Evolutionary conservation across 331 rosid genomes (phyloP).

Genomic region (Rosa hybrid): DNA sequence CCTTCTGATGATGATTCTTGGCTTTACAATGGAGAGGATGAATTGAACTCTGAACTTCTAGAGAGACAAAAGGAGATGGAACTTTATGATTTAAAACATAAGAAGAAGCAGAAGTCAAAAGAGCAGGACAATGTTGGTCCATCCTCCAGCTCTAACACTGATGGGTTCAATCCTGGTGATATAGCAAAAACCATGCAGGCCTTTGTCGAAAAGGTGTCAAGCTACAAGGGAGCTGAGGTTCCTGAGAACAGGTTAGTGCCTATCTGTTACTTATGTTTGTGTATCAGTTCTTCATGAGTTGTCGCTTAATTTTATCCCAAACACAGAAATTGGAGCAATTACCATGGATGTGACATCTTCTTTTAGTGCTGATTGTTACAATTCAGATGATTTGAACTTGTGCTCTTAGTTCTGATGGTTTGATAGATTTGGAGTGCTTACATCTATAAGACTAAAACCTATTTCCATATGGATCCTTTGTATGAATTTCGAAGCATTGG

Average conservation of each 20-base stretch:
- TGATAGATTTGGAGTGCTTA: background rate
- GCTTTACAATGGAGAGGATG: slow-evolving; percentile 88
- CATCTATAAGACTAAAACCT: background rate
- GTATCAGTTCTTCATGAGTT: background rate
- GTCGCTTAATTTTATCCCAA: background rate
- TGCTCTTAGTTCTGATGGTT: background rate
- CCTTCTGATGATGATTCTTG: slow-evolving; percentile 88
- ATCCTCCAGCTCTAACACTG: slow-evolving; percentile 51
- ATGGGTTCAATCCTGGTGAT: slow-evolving; percentile 66
- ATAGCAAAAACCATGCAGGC: slow-evolving; percentile 78
- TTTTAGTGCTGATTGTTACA: background rate
- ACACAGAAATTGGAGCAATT: background rate
- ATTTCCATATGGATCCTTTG: background rate
- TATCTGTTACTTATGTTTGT: background rate
- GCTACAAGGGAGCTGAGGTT: slow-evolving; percentile 92
- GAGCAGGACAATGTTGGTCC: slow-evolving; percentile 45
- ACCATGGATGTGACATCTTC: background rate
- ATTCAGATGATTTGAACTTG: background rate
- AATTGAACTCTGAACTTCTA: slow-evolving; percentile 67
- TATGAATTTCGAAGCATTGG: background rate
- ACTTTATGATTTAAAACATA: slow-evolving; percentile 57
- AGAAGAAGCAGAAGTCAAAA: slow-evolving; percentile 60
- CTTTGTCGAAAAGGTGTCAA: slow-evolving; percentile 78
- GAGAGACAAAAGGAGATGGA: slow-evolving; percentile 95
- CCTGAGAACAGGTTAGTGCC: slow-evolving; percentile 69